These are phyloP conservation scores for Pleurotus pulmonarius DNA, from an alignment of 768 basidiomycete species.

Conservation along the genomic window DNA sequence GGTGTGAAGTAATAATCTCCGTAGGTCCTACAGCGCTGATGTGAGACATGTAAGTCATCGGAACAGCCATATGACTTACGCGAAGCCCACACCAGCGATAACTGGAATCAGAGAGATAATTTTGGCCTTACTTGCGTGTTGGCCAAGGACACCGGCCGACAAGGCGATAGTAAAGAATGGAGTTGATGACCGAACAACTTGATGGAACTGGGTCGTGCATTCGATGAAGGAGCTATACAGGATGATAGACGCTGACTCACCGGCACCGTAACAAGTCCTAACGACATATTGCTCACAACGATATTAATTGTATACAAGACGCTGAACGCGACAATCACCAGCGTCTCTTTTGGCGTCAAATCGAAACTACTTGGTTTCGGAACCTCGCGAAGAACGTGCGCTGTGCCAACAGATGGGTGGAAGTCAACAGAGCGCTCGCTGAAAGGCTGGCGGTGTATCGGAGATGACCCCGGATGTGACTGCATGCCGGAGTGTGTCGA, in stretches of 20 bases:
- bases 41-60: conserved; percentile 2
- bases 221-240: neutral
- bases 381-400: neutral
- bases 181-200: conserved; percentile 90
- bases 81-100: conserved; percentile 85
- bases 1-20: conserved; percentile 93
- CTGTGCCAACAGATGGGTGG: neutral
- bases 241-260: conserved; percentile 40
- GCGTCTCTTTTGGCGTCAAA: conserved; percentile 47
- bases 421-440: conserved; percentile 9
- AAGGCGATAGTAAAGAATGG: conserved; percentile 90
- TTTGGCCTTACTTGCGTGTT: conserved; percentile 56
- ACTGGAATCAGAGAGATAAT: conserved; percentile 79
- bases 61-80: conserved; percentile 47
- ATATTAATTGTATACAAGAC: conserved; percentile 92
- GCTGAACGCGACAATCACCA: conserved; percentile 78
- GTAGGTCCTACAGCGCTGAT: conserved; percentile 59
- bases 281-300: conserved; percentile 87
- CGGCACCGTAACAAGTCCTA: conserved; percentile 86
- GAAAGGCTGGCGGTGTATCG: conserved; percentile 47
- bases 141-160: conserved; percentile 63
- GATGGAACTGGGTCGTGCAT: conserved; percentile 71
- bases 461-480: conserved; percentile 43
- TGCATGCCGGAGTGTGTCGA: conserved; percentile 6
- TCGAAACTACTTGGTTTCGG: neutral